phyloP scores from a whole-genome alignment of 1,284 basidiomycete genomes.

The Vanrija sp. region DNA sequence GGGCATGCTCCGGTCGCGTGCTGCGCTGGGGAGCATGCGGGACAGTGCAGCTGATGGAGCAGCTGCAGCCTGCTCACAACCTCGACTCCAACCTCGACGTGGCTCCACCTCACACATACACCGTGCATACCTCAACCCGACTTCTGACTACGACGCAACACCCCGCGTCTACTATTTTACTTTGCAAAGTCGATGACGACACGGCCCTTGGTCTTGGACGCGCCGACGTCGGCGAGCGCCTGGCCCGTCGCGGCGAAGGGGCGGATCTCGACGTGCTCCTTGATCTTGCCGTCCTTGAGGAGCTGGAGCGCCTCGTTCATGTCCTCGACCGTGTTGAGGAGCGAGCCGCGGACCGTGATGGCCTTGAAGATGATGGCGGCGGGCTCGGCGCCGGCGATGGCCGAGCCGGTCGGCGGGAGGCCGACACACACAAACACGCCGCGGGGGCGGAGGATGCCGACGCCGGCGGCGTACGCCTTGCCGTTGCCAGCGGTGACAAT shows the following conservation, averaged over 20 bases:
- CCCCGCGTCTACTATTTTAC: background rate
- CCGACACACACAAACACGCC: conserved; percentile 15
- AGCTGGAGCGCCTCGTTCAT: conserved; percentile 15
- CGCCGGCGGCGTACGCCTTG: conserved; percentile 15
- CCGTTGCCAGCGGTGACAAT: conserved; percentile 18
- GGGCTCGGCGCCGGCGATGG: conserved; percentile 37
- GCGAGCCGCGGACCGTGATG: conserved; percentile 44
- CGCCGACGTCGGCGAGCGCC: conserved; percentile 12
- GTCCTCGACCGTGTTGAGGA: conserved; percentile 28
- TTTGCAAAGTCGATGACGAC: conserved; percentile 14
- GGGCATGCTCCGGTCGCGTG: too few relatives aligned
- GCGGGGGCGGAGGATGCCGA: conserved; percentile 9
- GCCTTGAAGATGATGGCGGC: conserved; percentile 43
- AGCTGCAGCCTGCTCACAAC: too few relatives aligned
- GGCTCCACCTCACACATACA: too few relatives aligned
- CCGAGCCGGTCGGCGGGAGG: conserved; percentile 22
- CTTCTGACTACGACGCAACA: too few relatives aligned
- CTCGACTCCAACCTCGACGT: too few relatives aligned
- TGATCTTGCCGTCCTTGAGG: conserved; percentile 13
- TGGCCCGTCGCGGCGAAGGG: conserved; percentile 14
- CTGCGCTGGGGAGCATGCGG: too few relatives aligned
- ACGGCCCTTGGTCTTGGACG: conserved; percentile 12
- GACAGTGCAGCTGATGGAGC: too few relatives aligned
- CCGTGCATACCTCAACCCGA: too few relatives aligned
- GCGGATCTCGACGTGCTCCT: conserved; percentile 17